These are phyloP conservation scores for Capsicum rhomboideum DNA, from an alignment of 257 asterid species.

Conservation along the genomic window DNA sequence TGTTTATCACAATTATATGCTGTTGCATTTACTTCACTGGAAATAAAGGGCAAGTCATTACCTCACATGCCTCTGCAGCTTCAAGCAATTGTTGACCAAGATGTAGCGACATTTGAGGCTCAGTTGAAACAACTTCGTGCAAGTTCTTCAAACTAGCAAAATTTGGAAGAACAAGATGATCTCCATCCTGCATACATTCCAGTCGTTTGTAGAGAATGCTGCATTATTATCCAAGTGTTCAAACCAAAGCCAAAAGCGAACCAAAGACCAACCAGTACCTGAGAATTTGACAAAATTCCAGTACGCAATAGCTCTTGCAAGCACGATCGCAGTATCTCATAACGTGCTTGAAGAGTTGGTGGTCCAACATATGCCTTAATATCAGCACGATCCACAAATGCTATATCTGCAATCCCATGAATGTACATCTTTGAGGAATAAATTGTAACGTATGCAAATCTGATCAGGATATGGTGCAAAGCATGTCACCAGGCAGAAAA, in stretches of 20 bases:
- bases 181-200: constrained; percentile 34
- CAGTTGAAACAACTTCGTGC: constrained; percentile 22
- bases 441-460: background rate
- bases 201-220: background rate
- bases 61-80: constrained; percentile 92
- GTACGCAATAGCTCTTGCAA: constrained; percentile 74
- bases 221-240: background rate
- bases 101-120: constrained; percentile 20
- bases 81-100: constrained; percentile 54
- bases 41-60: constrained; percentile 12
- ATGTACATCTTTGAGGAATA: background rate
- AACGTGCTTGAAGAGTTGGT: constrained; percentile 93
- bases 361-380: constrained; percentile 98
- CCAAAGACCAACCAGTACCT: constrained; percentile 35
- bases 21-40: background rate
- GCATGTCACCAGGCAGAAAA: background rate
- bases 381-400: constrained; percentile 98
- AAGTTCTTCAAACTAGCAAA: constrained; percentile 47
- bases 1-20: background rate
- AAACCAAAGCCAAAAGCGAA: background rate
- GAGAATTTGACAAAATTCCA: constrained; percentile 59
- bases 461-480: background rate
- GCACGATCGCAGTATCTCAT: constrained; percentile 88
- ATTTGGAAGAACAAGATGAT: constrained; percentile 40
- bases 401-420: constrained; percentile 60